These are phyloP conservation scores for Lasiodiplodia theobromae DNA, from an alignment of 2,329 filamentous ascomycete genomes.

Conservation along the genomic window DNA sequence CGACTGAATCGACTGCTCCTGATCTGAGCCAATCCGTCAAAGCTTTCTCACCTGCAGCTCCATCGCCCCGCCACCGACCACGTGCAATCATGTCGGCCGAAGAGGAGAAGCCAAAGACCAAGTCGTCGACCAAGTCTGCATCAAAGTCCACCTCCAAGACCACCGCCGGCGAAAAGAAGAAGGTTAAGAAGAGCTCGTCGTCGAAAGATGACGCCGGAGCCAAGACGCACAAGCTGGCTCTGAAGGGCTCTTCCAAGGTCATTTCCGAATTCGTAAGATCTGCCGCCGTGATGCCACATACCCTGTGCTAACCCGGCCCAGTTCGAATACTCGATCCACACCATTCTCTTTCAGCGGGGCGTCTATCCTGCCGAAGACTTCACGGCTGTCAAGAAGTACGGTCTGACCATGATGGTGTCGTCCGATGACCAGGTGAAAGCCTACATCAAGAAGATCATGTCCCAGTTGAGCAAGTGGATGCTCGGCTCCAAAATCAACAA, in stretches of 20 bases:
- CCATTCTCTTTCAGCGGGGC: conserved; percentile 89
- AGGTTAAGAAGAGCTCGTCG: conserved; percentile 31
- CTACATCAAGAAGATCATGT: conserved; percentile 99
- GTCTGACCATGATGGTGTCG: conserved; percentile 95
- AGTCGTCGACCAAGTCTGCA: conserved; percentile 30
- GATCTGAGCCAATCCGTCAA: conserved; percentile 27
- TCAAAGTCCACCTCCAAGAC: conserved; percentile 31
- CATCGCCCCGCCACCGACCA: background rate
- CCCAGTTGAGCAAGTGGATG: conserved; percentile 98
- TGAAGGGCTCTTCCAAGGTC: conserved; percentile 84
- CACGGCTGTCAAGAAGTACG: conserved; percentile 98
- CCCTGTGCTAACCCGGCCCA: conserved; percentile 44
- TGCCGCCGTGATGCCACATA: background rate
- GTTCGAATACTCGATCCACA: conserved; percentile 99
- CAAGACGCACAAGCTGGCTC: conserved; percentile 92
- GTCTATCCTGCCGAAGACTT: conserved; percentile 96
- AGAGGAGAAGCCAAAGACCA: conserved; percentile 21
- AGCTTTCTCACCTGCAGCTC: conserved; percentile 11
- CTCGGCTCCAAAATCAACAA: conserved; percentile 95
- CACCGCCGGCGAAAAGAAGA: conserved; percentile 23
- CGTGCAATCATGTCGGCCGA: conserved; percentile 18
- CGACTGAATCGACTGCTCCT: conserved; percentile 1
- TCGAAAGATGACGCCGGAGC: conserved; percentile 69
- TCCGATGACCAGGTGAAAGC: conserved; percentile 98
- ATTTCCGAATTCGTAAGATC: conserved; percentile 92